These are phyloP conservation scores for Podila epigama DNA, from an alignment of 192 early-diverging fungal species.

Conservation along the genomic window DNA sequence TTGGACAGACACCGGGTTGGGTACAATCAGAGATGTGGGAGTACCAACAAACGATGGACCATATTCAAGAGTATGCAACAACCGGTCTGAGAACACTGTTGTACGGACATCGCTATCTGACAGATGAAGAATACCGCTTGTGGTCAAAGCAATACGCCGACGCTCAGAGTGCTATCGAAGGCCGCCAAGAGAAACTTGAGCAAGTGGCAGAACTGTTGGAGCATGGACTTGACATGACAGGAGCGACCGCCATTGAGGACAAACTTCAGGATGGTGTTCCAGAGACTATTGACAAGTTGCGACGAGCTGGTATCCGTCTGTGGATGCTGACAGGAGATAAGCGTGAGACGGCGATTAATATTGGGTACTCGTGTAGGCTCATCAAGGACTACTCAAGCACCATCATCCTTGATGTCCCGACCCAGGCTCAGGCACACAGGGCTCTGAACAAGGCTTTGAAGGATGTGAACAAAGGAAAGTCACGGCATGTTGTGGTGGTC, in stretches of 20 bases:
- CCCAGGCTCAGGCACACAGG: slow-evolving; percentile 44
- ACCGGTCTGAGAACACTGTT: slow-evolving; percentile 87
- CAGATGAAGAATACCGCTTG: slow-evolving; percentile 66
- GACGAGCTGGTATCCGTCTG: slow-evolving; percentile 78
- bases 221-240: slow-evolving; percentile 73
- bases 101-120: slow-evolving; percentile 74
- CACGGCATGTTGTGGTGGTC: slow-evolving; percentile 54
- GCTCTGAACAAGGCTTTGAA: slow-evolving; percentile 46
- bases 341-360: slow-evolving; percentile 91
- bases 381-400: slow-evolving; percentile 58
- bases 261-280: slow-evolving; percentile 87
- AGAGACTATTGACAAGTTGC: slow-evolving; percentile 81
- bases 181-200: slow-evolving; percentile 63
- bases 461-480: slow-evolving; percentile 48
- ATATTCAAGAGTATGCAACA: slow-evolving; percentile 75
- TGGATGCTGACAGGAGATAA: slow-evolving; percentile 97
- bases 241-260: slow-evolving; percentile 92
- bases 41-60: slow-evolving; percentile 64
- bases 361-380: slow-evolving; percentile 81
- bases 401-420: slow-evolving; percentile 53
- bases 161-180: slow-evolving; percentile 71
- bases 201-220: slow-evolving; percentile 79
- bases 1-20: slow-evolving; percentile 40
- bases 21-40: slow-evolving; percentile 59
- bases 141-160: slow-evolving; percentile 74